Evolutionary conservation across 805 yeast genomes (phyloP).

Genomic region (Yarrowia sp.): DNA sequence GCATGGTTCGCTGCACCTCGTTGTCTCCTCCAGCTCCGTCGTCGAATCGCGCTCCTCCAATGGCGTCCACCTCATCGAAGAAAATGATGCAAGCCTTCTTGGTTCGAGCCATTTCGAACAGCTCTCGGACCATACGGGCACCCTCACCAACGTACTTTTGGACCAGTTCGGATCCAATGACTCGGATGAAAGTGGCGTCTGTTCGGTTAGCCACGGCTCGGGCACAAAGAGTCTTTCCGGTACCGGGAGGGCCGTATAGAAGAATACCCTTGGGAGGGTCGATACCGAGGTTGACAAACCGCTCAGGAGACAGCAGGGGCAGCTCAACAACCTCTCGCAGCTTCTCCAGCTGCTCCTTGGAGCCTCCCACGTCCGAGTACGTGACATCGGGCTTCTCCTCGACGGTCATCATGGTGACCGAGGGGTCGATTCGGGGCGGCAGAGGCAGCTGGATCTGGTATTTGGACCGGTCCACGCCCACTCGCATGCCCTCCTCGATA

Average conservation of each 20-base stretch:
- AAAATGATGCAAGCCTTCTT: slow-evolving; percentile 97
- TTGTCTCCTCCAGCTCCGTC: slow-evolving; percentile 99
- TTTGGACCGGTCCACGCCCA: slow-evolving; percentile 97
- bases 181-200: slow-evolving; percentile 97
- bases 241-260: slow-evolving; percentile 98
- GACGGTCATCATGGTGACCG: slow-evolving; percentile 99
- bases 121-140: slow-evolving; percentile 98
- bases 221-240: slow-evolving; percentile 98
- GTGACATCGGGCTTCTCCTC: slow-evolving; percentile 98
- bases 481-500: slow-evolving; percentile 99
- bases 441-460: slow-evolving; percentile 96
- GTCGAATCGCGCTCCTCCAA: slow-evolving; percentile 99
- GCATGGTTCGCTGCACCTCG: slow-evolving; percentile 98
- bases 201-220: slow-evolving; percentile 99
- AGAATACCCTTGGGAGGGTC: slow-evolving; percentile 99
- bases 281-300: slow-evolving; percentile 95
- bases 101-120: slow-evolving; percentile 98
- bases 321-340: slow-evolving; percentile 94
- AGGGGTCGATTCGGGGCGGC: slow-evolving; percentile 97
- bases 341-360: slow-evolving; percentile 97
- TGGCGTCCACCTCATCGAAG: slow-evolving; percentile 98
- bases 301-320: slow-evolving; percentile 92
- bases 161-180: slow-evolving; percentile 96
- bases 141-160: slow-evolving; percentile 99
- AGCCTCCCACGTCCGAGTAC: slow-evolving; percentile 97